Base-by-base conservation (phyloP, 2,329 filamentous ascomycete genomes). In the Berkeleyomyces basicola region DNA sequence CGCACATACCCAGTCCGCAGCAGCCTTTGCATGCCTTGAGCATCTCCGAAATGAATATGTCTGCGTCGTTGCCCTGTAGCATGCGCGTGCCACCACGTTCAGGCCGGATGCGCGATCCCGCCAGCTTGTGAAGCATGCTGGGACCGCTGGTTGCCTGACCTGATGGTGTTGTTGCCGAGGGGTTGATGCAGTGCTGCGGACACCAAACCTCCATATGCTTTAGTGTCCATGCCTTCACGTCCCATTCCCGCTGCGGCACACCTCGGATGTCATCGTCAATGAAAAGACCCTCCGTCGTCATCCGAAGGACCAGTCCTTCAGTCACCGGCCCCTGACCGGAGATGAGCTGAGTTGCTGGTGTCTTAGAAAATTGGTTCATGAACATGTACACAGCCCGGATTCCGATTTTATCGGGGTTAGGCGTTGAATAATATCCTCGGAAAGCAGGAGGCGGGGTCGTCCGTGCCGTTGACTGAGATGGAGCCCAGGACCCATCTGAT, bases 151-250 rank as follows among this genome's bases (percentile, higher is more conserved):
- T 68, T 3, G 51, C 51, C 46, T 71, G 70, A 66, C 69, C 70
- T 47, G 71, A 70, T 66, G 75, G 69, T 58, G 76, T 70, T 65
- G 77, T 72, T 67, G 72, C 72, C 68, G 72, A 73, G 67, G 73
- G 71, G 70, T 76, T 76, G 71, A 81, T 75, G 72, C 75, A 82
- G 72, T 85, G 82, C 70, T 82, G 79, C 70, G 84, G 82, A 71
- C 86, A 90, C 83, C 86, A 89, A 77, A 93, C 85, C 81, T 97
- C 93, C 73, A 95, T 84, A 67, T 87, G 77, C 75, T 95, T 96
- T 74, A 99, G 82, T 51, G 90, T 96, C 93, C 93, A 97, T 36
- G 92, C 91, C 74, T 97, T 97, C 70, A 97, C 84, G 72, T 99
- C 93, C 93, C 93, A 99, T 75, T 99, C 93, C 65, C 93, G 84